Evolutionary conservation across 2,329 filamentous ascomycete species (phyloP), one percentile per base, ranked within the genome.

Genomic region (Trichoderma sp.): DNA sequence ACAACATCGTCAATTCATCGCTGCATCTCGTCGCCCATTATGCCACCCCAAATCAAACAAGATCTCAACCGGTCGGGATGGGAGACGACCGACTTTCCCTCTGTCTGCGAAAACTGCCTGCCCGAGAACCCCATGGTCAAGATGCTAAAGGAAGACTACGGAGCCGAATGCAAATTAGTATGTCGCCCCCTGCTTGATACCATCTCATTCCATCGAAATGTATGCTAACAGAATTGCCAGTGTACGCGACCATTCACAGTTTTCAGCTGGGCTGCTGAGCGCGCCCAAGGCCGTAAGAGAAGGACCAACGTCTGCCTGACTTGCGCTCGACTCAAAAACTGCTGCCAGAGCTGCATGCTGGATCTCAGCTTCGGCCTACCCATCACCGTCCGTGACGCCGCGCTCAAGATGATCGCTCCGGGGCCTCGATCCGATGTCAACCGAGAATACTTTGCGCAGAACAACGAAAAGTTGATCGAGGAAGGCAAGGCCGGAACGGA

Each of bases 271-370:
- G 95, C 95, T 77, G 91, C 93, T 74, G 95, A 97, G 80, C 93
- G 96, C 71, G 96, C 95, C 3, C 87, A 89, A 74, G 90, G 94
- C 30, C 93, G 95, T 73, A 95, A 95, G 81, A 97, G 97, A 83
- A 91, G 93, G 75, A 98, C 95, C 69, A 97, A 93, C 77, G 97
- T 98, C 78, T 99, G 96, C 82, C 87, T 99, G 28, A 99, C 96
- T 53, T 99, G 96, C 85, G 95, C 96, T 26, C 92, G 96, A 58
- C 87, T 98, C 75, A 99, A 99, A 84, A 99, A 99, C 85, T 98
- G 96, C 85, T 99, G 96, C 79, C 96, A 99, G 85, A 95, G 92
- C 83, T 99, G 96, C 85, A 98, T 98, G 94, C 91, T 99, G 68
- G 96, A 99, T 86, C 85, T 99, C 73, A 95, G 93, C 13, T 99